Conservation (phyloP, 495 filamentous ascomycete species). For the Neurospora sp. region DNA sequence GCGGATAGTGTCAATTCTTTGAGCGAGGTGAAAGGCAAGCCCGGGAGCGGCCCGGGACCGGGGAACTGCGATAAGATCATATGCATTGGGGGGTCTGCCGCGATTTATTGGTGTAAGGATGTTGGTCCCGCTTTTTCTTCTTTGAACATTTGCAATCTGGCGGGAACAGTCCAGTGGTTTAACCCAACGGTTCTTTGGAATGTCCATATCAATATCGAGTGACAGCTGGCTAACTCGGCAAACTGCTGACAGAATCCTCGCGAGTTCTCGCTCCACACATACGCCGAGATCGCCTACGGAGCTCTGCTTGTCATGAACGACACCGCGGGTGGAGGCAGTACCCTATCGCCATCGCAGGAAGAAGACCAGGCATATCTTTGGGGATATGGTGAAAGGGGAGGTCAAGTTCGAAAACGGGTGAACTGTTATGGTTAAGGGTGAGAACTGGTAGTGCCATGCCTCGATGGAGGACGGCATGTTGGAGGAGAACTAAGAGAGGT, state of each 20-base stretch:
- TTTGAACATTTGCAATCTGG: too few relatives aligned
- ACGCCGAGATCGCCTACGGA: background rate
- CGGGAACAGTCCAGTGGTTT: too few relatives aligned
- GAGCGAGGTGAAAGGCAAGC: background rate
- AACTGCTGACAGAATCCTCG: background rate
- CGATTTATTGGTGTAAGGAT: background rate
- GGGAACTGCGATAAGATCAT: background rate
- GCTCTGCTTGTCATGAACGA: background rate
- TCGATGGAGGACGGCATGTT: background rate
- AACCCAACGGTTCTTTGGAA: background rate
- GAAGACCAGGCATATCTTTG: too few relatives aligned
- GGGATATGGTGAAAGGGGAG: too few relatives aligned
- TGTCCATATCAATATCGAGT: background rate
- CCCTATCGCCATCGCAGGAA: too few relatives aligned
- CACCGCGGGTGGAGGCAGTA: background rate
- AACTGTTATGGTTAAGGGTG: too few relatives aligned
- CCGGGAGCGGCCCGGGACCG: background rate
- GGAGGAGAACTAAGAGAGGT: background rate
- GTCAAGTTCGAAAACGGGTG: too few relatives aligned
- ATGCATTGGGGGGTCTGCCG: background rate
- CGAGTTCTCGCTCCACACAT: background rate
- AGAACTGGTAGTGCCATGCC: too few relatives aligned
- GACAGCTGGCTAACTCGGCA: background rate
- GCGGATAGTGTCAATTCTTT: background rate
- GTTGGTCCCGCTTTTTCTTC: background rate